A percentile compares a stretch with the other conserved stretches of the same genome.
These are phyloP conservation scores for Annulohypoxylon moriforme DNA, from an alignment of 495 filamentous ascomycete genomes.

Conservation along the genomic window DNA sequence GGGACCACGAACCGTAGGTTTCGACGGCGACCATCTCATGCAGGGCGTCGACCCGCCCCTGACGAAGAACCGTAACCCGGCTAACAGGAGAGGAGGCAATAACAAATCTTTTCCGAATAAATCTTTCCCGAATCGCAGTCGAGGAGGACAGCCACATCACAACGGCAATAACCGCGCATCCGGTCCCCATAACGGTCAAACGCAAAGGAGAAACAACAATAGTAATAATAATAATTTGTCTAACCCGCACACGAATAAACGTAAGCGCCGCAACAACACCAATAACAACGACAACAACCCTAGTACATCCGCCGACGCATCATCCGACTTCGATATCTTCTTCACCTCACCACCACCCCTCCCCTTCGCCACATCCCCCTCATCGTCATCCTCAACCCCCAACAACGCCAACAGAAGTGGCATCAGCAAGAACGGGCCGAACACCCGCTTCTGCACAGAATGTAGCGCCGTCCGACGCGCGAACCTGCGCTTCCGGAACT, in stretches of 20 bases:
- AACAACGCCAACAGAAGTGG: not conserved
- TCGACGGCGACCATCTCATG: slow-evolving; percentile 42
- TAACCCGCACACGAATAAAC: slow-evolving; percentile 1
- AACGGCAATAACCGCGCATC: not conserved
- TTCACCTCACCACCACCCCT: not conserved
- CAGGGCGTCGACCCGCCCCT: slow-evolving; percentile 5
- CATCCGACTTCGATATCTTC: not conserved
- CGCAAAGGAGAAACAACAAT: slow-evolving; percentile 2
- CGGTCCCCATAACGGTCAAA: not conserved
- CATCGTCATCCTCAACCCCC: not conserved
- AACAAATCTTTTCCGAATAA: not conserved
- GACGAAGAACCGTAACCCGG: not conserved
- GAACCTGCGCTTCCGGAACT: slow-evolving; percentile 45
- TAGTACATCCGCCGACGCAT: not conserved
- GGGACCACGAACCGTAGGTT: slow-evolving; percentile 10
- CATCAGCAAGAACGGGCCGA: not conserved
- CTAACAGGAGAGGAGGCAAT: slow-evolving; percentile 16
- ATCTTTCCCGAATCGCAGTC: not conserved
- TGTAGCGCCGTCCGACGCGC: slow-evolving; percentile 45
- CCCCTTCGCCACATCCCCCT: not conserved
- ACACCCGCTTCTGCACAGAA: slow-evolving; percentile 44
- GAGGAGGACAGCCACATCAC: not conserved
- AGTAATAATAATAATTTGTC: not conserved
- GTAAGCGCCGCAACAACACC: not conserved
- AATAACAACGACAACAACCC: not conserved